Percentiles rank a stretch among this genome's conserved stretches.
Conservation (phyloP, 805 yeast genomes). For the Zygotorulaspora danielsina region DNA sequence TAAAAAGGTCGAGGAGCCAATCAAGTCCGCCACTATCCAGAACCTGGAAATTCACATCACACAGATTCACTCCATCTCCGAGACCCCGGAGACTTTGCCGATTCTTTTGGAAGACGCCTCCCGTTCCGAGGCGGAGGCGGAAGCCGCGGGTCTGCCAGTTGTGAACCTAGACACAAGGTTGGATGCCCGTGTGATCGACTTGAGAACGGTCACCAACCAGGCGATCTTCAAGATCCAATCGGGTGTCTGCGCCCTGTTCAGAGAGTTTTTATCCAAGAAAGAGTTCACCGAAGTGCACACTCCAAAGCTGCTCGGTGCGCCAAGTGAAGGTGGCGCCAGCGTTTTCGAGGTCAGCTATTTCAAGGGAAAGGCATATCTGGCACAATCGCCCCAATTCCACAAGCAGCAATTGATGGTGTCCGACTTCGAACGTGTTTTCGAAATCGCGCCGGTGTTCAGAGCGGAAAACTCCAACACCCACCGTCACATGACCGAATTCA, state of each 20-base stretch:
- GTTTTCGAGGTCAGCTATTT: constrained; percentile 92
- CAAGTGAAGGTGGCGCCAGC: constrained; percentile 97
- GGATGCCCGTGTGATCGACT: constrained; percentile 91
- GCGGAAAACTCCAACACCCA: constrained; percentile 99
- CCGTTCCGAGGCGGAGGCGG: constrained; percentile 92
- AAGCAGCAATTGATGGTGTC: constrained; percentile 98
- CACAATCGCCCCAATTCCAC: constrained; percentile 97
- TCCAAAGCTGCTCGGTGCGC: constrained; percentile 91
- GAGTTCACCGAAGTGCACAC: constrained; percentile 91
- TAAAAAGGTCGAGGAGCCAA: constrained; percentile 75
- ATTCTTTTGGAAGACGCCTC: constrained; percentile 94
- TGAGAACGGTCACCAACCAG: constrained; percentile 95
- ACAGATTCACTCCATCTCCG: constrained; percentile 71
- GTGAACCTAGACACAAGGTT: constrained; percentile 95
- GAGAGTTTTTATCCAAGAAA: constrained; percentile 69
- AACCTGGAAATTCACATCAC: constrained; percentile 78
- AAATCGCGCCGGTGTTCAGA: constrained; percentile 96
- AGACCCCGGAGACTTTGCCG: constrained; percentile 90
- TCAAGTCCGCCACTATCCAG: constrained; percentile 88
- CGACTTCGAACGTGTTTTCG: constrained; percentile 94
- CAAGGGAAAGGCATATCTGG: constrained; percentile 87
- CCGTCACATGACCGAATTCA: constrained; percentile 98
- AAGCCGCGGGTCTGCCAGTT: constrained; percentile 83
- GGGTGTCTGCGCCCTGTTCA: constrained; percentile 82
- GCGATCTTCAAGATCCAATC: constrained; percentile 92